Conservation (phyloP, 257 asterid genomes). For the Osmanthus fragrans region DNA sequence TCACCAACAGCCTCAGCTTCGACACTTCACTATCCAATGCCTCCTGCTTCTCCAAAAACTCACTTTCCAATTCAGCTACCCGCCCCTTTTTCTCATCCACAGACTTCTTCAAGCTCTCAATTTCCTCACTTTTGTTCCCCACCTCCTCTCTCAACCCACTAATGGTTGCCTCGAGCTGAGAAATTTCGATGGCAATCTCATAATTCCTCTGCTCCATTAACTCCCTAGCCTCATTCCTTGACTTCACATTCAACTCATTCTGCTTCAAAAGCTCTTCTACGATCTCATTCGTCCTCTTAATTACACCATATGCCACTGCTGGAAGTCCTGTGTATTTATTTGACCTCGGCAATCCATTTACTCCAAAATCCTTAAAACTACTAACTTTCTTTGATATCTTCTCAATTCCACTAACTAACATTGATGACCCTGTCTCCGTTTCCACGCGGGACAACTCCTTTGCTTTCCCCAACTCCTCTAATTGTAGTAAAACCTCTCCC, state of each 20-base stretch:
- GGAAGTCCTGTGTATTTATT: slow-evolving; percentile 88
- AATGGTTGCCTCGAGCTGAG: slow-evolving; percentile 82
- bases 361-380: slow-evolving; percentile 69
- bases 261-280: slow-evolving; percentile 85
- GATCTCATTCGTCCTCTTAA: slow-evolving; percentile 87
- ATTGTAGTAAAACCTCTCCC: slow-evolving; percentile 51
- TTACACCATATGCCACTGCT: slow-evolving; percentile 88
- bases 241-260: slow-evolving; percentile 61
- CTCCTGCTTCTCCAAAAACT: slow-evolving; percentile 48
- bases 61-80: slow-evolving; percentile 49
- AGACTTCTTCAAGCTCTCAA: slow-evolving; percentile 47
- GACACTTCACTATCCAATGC: slow-evolving; percentile 57
- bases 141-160: slow-evolving; percentile 77
- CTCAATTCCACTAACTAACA: slow-evolving; percentile 89
- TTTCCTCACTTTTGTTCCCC: slow-evolving; percentile 48
- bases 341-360: slow-evolving; percentile 78
- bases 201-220: slow-evolving; percentile 86
- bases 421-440: slow-evolving; percentile 80
- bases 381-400: slow-evolving; percentile 85
- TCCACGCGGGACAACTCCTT: slow-evolving; percentile 64
- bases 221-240: slow-evolving; percentile 79
- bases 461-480: slow-evolving; percentile 60
- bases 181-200: slow-evolving; percentile 97
- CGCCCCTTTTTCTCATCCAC: slow-evolving; percentile 56
- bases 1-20: slow-evolving; percentile 50